phyloP scores from a whole-genome alignment of 2,329 filamentous ascomycete genomes.

The Teratosphaeria epicoccoides region DNA sequence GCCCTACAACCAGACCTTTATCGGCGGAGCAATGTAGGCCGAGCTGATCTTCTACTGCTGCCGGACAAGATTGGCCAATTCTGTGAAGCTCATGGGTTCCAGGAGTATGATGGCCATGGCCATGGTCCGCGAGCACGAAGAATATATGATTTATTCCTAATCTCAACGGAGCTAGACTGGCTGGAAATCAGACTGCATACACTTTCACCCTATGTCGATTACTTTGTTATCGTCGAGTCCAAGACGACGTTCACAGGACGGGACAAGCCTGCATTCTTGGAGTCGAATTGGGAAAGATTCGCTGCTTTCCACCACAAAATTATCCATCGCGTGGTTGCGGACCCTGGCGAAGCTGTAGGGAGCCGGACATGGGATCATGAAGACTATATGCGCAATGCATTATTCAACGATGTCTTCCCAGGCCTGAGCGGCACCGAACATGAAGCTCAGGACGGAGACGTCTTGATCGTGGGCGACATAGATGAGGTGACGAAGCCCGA shows the following conservation, averaged over 20 bases:
- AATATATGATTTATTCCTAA: constrained; percentile 52
- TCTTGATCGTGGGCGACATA: constrained; percentile 50
- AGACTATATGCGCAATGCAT: constrained; percentile 45
- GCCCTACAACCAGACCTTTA: constrained; percentile 7
- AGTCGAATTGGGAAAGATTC: constrained; percentile 44
- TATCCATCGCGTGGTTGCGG: constrained; percentile 45
- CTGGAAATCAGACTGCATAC: constrained; percentile 53
- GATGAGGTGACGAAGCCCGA: constrained; percentile 45
- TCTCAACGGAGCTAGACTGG: constrained; percentile 55
- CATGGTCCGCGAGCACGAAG: constrained; percentile 30
- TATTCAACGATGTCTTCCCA: constrained; percentile 48
- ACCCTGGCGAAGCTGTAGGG: constrained; percentile 30
- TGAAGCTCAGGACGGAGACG: constrained; percentile 40
- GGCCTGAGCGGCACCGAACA: constrained; percentile 32
- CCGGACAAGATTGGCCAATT: constrained; percentile 6
- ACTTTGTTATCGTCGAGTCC: constrained; percentile 54
- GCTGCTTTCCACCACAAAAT: constrained; percentile 48
- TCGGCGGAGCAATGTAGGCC: constrained; percentile 3
- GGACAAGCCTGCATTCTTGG: constrained; percentile 45
- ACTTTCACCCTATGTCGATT: constrained; percentile 49
- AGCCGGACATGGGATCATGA: constrained; percentile 41
- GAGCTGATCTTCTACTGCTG: constrained; percentile 3
- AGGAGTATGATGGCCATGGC: not conserved
- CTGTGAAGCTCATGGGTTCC: constrained; percentile 11
- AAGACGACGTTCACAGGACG: constrained; percentile 47